Evolutionary conservation across 768 basidiomycete species (phyloP), one percentile per base, ranked within the genome.

Genomic region (Tricholoma flavovirens): DNA sequence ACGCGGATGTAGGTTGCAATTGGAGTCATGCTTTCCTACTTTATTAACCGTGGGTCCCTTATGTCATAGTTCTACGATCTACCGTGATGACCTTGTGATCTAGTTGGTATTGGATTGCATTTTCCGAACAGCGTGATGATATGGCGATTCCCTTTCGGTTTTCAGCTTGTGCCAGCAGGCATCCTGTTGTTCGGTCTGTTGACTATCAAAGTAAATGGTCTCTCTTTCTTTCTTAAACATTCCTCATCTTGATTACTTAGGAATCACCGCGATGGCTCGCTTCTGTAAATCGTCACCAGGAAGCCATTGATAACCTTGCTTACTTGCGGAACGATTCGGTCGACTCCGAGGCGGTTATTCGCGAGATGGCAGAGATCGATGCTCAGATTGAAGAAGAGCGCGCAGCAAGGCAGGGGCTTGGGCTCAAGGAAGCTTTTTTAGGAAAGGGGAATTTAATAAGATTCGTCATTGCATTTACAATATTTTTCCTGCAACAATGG

Each of bases 21-120:
- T 51, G 93, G 91, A 42, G 90, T 90, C 57, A 92, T 93, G 84
- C 75, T 93, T 55, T 88, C 87, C 0, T 91, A 90, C 69, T 91
- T 89, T 67, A 77, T 90, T 60, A 89, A 91, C 62, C 79, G 87
- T 89, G 56, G 51, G 86, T 73, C 14, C 26, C 9, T 17, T 8
- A 36, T 32, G 4, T 1, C 38, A 17, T 35, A 21, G 11, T 14
- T 42, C 46, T 22, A 17, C 38, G 12, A 36, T 12, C 17, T 15
- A 32, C 9, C 15, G 54, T 48, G 24, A 15, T 30, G 10, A 49
- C 15, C 12, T 30, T 10, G 15, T n/a, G 46, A 30, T 29, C 5
- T 55, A 88, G 87, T 76, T 51, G 88, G 86, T 4, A 78, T 88
- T 48, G 76, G 80, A 26, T 62, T 83, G 42, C 80, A 87, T 60